Conservation (phyloP, 768 basidiomycete genomes). For the Leccinum obscurum region DNA sequence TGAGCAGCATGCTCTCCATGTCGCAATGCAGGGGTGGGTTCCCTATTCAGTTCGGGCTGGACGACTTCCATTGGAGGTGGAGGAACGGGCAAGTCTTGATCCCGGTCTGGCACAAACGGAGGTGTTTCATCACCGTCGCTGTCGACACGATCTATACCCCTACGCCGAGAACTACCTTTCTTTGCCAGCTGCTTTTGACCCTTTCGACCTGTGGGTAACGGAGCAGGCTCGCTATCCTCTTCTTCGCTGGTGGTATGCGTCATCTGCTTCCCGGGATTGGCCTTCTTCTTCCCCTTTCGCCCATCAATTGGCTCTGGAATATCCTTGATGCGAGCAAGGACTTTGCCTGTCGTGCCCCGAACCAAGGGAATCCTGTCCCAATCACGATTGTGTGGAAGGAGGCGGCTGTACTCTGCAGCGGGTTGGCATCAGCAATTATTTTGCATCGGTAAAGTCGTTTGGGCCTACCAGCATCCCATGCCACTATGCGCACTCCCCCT, state of each 20-base stretch:
- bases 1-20: too few relatives aligned
- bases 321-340: not conserved
- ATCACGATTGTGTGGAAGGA: not conserved
- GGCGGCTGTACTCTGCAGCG: not conserved
- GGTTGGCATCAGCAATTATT: not conserved
- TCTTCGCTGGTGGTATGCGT: not conserved
- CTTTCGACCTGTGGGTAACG: too few relatives aligned
- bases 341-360: not conserved
- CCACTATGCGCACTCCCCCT: not conserved
- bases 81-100: too few relatives aligned
- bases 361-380: not conserved
- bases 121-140: too few relatives aligned
- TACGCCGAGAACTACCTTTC: too few relatives aligned
- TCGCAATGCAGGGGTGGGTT: too few relatives aligned
- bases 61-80: too few relatives aligned
- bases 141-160: too few relatives aligned
- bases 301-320: not conserved
- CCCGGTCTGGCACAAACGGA: too few relatives aligned
- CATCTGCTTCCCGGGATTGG: not conserved
- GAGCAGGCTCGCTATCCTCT: not conserved
- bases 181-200: too few relatives aligned
- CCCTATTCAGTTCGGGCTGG: too few relatives aligned
- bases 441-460: not conserved
- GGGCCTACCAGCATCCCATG: not conserved
- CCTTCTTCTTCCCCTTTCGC: not conserved